phyloP scores from a whole-genome alignment of 495 filamentous ascomycete species.

The Glutinoglossum americanum region DNA sequence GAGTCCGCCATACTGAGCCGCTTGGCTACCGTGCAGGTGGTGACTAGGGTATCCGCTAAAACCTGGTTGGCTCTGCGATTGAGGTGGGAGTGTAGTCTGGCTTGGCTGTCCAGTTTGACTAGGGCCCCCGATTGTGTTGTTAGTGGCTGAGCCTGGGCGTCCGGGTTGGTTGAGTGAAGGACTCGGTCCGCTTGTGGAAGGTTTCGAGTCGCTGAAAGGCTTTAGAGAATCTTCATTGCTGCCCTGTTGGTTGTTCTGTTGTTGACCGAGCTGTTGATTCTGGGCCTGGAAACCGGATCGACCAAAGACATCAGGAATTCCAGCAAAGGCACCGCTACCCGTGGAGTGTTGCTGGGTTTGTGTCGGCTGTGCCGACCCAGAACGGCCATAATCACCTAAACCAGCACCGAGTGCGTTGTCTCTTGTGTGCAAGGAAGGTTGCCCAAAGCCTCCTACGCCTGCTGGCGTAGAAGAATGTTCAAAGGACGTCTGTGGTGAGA shows the following conservation, averaged over 20 bases:
- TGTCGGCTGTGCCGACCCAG: conserved; percentile 48
- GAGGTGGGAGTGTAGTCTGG: conserved; percentile 40
- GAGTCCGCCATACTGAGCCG: conserved; percentile 30
- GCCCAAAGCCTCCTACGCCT: conserved; percentile 46
- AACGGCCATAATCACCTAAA: conserved; percentile 52
- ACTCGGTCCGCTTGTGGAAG: conserved; percentile 53
- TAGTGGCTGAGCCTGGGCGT: conserved; percentile 69
- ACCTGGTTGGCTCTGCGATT: conserved; percentile 41
- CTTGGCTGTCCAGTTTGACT: conserved; percentile 30
- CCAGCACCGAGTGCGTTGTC: conserved; percentile 36
- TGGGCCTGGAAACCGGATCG: conserved; percentile 49
- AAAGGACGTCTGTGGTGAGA: conserved; percentile 48
- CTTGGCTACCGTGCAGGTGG: conserved; percentile 39
- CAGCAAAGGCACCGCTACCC: conserved; percentile 40
- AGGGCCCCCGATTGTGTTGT: conserved; percentile 26
- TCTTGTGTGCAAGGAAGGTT: conserved; percentile 42
- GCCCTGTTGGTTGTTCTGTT: conserved; percentile 33
- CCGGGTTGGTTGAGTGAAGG: conserved; percentile 62
- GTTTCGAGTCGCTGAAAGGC: conserved; percentile 47
- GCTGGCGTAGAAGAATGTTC: conserved; percentile 63
- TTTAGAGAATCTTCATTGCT: conserved; percentile 52
- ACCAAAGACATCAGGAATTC: conserved; percentile 58
- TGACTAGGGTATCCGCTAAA: conserved; percentile 60
- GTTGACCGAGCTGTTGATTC: conserved; percentile 41
- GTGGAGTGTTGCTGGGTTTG: conserved; percentile 41